phyloP scores from a whole-genome alignment of 1,139 yeast genomes.

The Geotrichum klebahnii region DNA sequence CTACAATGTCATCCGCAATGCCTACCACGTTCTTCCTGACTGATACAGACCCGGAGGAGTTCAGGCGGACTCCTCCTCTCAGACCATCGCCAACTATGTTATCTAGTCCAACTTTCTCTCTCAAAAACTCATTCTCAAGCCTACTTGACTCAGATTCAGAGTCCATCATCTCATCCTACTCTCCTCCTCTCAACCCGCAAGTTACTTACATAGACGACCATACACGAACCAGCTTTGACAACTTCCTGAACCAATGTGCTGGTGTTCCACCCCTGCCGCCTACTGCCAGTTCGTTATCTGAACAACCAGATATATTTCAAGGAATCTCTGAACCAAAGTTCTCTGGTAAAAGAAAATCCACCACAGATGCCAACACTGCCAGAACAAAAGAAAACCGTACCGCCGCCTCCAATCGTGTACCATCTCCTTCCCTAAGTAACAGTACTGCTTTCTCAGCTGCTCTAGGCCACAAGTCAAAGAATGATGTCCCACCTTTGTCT shows the following conservation, averaged over 20 bases:
- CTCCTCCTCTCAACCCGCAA: conserved; percentile 4
- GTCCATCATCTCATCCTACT: conserved; percentile 4
- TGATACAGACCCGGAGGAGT: conserved; percentile 7
- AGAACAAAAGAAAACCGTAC: neutral
- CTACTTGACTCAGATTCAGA: conserved; percentile 4
- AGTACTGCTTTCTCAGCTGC: conserved; percentile 13
- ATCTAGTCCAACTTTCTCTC: conserved; percentile 4
- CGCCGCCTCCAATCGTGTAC: neutral
- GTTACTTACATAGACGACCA: neutral
- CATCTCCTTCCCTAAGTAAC: conserved; percentile 3
- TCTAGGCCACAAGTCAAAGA: neutral
- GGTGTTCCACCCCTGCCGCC: no score
- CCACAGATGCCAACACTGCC: neutral
- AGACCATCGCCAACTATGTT: neutral
- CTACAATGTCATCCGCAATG: neutral
- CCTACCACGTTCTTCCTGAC: conserved; percentile 13
- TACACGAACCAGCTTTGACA: neutral
- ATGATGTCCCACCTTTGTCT: no score
- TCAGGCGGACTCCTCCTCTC: conserved; percentile 1
- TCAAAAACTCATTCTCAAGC: conserved; percentile 2
- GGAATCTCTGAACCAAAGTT: neutral
- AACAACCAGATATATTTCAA: neutral
- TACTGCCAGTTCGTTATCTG: neutral
- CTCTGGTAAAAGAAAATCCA: neutral
- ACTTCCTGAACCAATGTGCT: neutral